Conservation (phyloP, 2,329 filamentous ascomycete species). For the Penicillium concentricum region DNA sequence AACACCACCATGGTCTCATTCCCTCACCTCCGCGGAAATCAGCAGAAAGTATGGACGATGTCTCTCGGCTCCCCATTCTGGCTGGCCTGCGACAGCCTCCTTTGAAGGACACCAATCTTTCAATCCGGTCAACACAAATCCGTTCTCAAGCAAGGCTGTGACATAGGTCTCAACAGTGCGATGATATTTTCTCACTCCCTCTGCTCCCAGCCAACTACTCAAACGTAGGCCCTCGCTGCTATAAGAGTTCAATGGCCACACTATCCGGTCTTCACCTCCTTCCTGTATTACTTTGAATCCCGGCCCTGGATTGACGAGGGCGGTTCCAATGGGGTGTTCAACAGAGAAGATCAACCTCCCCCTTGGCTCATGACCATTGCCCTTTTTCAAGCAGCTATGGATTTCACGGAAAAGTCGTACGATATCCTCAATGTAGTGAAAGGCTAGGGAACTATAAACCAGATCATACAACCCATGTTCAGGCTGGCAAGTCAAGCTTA, state of each 20-base stretch:
- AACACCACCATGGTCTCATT: not conserved
- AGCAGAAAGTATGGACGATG: slow-evolving; percentile 41
- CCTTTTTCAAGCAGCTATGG: slow-evolving; percentile 33
- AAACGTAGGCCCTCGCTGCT: slow-evolving; percentile 41
- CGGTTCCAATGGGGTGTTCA: slow-evolving; percentile 51
- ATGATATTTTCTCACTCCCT: slow-evolving; percentile 49
- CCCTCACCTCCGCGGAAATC: slow-evolving; percentile 19
- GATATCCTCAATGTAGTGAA: slow-evolving; percentile 44
- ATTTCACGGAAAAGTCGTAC: slow-evolving; percentile 27
- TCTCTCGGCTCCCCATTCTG: slow-evolving; percentile 32
- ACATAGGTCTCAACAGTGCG: slow-evolving; percentile 46
- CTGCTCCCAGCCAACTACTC: slow-evolving; percentile 44
- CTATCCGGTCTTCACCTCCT: slow-evolving; percentile 31
- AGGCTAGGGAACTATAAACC: slow-evolving; percentile 44
- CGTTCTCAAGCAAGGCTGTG: slow-evolving; percentile 35
- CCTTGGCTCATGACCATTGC: slow-evolving; percentile 31
- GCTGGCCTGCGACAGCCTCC: slow-evolving; percentile 31
- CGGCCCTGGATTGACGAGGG: slow-evolving; percentile 30
- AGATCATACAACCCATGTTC: slow-evolving; percentile 32
- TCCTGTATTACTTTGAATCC: slow-evolving; percentile 24
- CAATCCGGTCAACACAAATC: slow-evolving; percentile 42
- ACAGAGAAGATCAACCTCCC: slow-evolving; percentile 43
- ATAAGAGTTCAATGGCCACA: slow-evolving; percentile 39
- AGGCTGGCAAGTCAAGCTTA: too few relatives aligned
- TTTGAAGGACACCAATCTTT: slow-evolving; percentile 40